Percentiles rank a stretch among this genome's conserved stretches.
These are phyloP conservation scores for Lipomyces kockii DNA, from an alignment of 805 yeast genomes.

Conservation along the genomic window DNA sequence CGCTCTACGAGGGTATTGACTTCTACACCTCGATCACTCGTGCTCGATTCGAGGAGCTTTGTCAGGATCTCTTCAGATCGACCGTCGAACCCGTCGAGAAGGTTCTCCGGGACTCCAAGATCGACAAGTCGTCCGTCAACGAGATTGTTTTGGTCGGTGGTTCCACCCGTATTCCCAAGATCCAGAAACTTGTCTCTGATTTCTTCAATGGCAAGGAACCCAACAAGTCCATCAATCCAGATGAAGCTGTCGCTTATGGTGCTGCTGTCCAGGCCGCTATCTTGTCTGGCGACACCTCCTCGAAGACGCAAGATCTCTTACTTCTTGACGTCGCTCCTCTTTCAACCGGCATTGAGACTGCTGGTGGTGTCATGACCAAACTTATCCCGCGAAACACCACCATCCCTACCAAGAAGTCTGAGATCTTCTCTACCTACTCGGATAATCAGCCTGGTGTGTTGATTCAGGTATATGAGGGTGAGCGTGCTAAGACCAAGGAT, in stretches of 20 bases:
- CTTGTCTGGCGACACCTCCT: conserved; percentile 92
- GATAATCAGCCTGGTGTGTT: conserved; percentile 99
- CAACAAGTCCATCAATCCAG: conserved; percentile 95
- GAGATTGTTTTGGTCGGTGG: conserved; percentile 97
- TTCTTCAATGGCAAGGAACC: conserved; percentile 98
- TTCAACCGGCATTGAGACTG: conserved; percentile 97
- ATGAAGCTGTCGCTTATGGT: conserved; percentile 99
- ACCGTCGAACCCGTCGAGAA: conserved; percentile 95
- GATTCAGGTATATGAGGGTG: conserved; percentile 98
- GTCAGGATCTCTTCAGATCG: conserved; percentile 91
- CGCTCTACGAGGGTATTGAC: conserved; percentile 92
- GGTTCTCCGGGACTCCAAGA: conserved; percentile 87
- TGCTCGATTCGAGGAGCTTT: conserved; percentile 96
- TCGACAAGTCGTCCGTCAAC: conserved; percentile 86
- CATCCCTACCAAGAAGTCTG: conserved; percentile 96
- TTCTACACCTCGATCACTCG: conserved; percentile 95
- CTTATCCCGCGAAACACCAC: conserved; percentile 98
- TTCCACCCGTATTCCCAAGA: conserved; percentile 97
- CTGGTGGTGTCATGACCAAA: conserved; percentile 99
- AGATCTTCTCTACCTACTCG: conserved; percentile 93
- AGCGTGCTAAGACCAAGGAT: conserved; percentile 94
- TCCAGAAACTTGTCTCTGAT: conserved; percentile 93
- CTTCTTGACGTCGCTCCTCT: conserved; percentile 97
- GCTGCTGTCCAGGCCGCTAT: conserved; percentile 99
- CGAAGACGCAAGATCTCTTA: conserved; percentile 93